These are phyloP conservation scores for Acer saccharum DNA, from an alignment of 345 rosid genomes.

Conservation along the genomic window DNA sequence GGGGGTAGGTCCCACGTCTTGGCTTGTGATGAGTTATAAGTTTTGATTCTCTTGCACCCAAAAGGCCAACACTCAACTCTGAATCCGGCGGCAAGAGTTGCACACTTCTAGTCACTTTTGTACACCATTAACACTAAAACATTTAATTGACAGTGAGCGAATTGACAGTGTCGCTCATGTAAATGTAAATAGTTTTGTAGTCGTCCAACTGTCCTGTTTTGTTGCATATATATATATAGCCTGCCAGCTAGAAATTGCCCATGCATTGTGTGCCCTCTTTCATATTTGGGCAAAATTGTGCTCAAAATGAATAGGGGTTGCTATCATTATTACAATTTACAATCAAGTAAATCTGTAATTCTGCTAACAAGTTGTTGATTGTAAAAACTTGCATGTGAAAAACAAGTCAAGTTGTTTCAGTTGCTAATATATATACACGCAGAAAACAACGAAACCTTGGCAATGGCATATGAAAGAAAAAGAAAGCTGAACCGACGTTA, in stretches of 20 bases:
- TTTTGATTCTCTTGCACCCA: conserved; percentile 5
- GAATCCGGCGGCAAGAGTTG: not conserved
- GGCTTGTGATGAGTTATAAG: not conserved
- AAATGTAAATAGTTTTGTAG: not conserved
- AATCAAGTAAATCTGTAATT: too few relatives aligned
- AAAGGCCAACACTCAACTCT: not conserved
- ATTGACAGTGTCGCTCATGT: not conserved
- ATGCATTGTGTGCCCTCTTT: too few relatives aligned
- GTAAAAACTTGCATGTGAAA: not conserved
- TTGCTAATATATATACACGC: too few relatives aligned
- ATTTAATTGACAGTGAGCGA: not conserved
- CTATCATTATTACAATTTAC: not conserved
- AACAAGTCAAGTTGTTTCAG: not conserved
- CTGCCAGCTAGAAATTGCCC: not conserved
- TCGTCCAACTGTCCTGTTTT: too few relatives aligned
- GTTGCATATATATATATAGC: too few relatives aligned
- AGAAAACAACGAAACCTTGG: not conserved
- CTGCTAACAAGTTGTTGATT: not conserved
- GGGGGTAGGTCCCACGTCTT: not conserved
- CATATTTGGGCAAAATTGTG: too few relatives aligned
- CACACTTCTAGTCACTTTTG: not conserved
- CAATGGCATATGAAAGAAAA: not conserved
- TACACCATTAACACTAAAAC: not conserved
- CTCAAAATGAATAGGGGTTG: not conserved
- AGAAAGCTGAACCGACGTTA: not conserved